Conservation (phyloP, 768 basidiomycete species). For the Gautieria morchelliformis region DNA sequence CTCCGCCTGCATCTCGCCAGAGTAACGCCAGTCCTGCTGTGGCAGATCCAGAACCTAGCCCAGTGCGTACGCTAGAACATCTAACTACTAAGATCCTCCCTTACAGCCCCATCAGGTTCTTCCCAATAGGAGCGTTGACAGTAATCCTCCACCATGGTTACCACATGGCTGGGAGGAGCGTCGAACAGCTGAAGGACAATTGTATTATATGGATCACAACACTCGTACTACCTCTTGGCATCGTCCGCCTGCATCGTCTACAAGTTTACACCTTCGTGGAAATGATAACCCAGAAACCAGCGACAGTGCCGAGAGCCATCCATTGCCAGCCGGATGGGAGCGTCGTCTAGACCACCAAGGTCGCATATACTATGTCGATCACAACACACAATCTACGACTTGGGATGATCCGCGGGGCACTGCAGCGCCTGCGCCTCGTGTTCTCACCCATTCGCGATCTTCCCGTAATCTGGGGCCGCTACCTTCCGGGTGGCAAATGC, state of each 20-base stretch:
- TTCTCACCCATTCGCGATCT: slow-evolving; percentile 30
- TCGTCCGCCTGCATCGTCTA: slow-evolving; percentile 20
- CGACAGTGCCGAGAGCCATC: slow-evolving; percentile 23
- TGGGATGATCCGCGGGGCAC: slow-evolving; percentile 82
- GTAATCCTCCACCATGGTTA: slow-evolving; percentile 33
- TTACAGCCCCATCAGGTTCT: no score
- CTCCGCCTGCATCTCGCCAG: no score
- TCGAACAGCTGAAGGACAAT: slow-evolving; percentile 77
- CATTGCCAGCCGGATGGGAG: slow-evolving; percentile 77
- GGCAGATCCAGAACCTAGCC: no score
- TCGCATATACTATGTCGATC: slow-evolving; percentile 81
- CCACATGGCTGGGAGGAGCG: slow-evolving; percentile 92
- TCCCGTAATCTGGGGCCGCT: slow-evolving; percentile 55
- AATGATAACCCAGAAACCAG: slow-evolving; percentile 20
- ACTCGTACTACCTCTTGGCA: slow-evolving; percentile 50
- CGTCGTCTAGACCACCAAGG: slow-evolving; percentile 64
- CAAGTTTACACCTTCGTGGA: background rate
- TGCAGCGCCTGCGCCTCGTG: slow-evolving; percentile 40
- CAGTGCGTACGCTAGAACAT: no score
- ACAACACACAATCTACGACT: slow-evolving; percentile 72
- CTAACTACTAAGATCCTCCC: no score
- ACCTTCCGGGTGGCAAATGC: slow-evolving; percentile 94
- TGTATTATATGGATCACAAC: slow-evolving; percentile 69
- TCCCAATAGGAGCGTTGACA: background rate
- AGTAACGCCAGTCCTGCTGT: no score